Evolutionary conservation across 1,139 yeast species (phyloP).

Genomic region (Geotrichum restrictum): DNA sequence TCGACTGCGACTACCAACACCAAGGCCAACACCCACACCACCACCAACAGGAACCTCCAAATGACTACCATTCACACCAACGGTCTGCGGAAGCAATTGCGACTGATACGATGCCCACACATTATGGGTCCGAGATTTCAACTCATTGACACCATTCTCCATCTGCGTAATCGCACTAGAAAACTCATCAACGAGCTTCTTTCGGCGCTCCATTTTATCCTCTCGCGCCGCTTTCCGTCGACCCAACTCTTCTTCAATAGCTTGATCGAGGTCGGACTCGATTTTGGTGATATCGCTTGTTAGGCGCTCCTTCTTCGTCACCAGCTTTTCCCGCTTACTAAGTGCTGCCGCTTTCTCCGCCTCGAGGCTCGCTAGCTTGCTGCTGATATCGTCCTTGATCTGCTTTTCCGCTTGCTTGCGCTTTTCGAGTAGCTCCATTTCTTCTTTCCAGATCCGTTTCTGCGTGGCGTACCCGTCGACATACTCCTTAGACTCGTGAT

Average conservation of each 20-base stretch:
- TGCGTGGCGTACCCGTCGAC: conserved; percentile 24
- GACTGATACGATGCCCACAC: conserved; percentile 5
- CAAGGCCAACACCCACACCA: too few relatives aligned
- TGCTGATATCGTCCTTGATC: conserved; percentile 20
- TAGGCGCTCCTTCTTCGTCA: conserved; percentile 26
- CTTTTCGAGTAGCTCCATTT: conserved; percentile 20
- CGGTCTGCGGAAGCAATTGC: background rate
- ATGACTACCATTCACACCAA: background rate
- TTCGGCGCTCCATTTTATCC: conserved; percentile 25
- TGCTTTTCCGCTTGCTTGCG: conserved; percentile 23
- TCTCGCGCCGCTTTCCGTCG: conserved; percentile 25
- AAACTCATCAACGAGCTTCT: conserved; percentile 35
- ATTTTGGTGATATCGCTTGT: conserved; percentile 24
- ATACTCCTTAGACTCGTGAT: conserved; percentile 23
- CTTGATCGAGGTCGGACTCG: conserved; percentile 24
- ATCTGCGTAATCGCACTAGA: conserved; percentile 37
- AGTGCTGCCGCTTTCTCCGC: conserved; percentile 25
- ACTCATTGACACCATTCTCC: conserved; percentile 35
- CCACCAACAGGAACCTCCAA: conserved; percentile 4
- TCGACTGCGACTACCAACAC: background rate
- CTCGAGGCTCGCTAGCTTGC: conserved; percentile 26
- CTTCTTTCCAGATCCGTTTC: conserved; percentile 25
- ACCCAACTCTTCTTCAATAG: conserved; percentile 18
- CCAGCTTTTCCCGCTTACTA: conserved; percentile 30
- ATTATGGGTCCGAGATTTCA: conserved; percentile 23